Evolutionary conservation across 2,329 filamentous ascomycete species (phyloP).

Genomic region (Trichoderma oligosporum): DNA sequence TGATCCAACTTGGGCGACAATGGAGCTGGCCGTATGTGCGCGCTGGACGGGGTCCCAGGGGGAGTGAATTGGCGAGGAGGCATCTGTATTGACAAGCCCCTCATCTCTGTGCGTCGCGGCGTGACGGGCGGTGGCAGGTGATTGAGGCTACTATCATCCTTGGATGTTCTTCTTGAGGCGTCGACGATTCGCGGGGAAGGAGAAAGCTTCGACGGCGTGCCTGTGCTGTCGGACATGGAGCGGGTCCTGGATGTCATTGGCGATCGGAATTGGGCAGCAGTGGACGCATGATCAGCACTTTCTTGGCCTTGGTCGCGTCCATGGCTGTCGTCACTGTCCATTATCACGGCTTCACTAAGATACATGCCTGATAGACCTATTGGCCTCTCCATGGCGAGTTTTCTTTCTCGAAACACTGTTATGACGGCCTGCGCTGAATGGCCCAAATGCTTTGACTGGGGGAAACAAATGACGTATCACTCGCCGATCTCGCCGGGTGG

Average conservation of each 20-base stretch:
- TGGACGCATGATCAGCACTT: background rate
- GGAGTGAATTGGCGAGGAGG: constrained; percentile 36
- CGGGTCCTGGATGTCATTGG: constrained; percentile 51
- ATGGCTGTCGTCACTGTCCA: constrained; percentile 15
- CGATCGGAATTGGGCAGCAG: constrained; percentile 31
- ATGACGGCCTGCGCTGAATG: background rate
- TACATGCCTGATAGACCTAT: constrained; percentile 1
- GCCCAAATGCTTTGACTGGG: background rate
- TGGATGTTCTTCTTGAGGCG: constrained; percentile 54
- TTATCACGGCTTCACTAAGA: constrained; percentile 14
- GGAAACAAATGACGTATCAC: background rate
- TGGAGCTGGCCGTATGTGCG: constrained; percentile 56
- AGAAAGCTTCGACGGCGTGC: constrained; percentile 53
- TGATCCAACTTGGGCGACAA: constrained; percentile 84
- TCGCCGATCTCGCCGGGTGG: background rate
- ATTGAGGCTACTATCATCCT: constrained; percentile 61
- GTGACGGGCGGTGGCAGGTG: constrained; percentile 55
- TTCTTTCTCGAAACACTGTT: background rate
- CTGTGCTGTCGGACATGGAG: constrained; percentile 62
- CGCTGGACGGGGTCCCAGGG: constrained; percentile 33
- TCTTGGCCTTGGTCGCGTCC: background rate
- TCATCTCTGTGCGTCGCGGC: constrained; percentile 64
- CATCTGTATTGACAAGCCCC: constrained; percentile 51
- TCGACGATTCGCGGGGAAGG: constrained; percentile 56
- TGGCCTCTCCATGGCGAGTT: constrained; percentile 13